Percentiles rank a stretch among this genome's conserved stretches.
Evolutionary conservation across 768 basidiomycete species (phyloP).

Genomic region (Sarcodon sp.): DNA sequence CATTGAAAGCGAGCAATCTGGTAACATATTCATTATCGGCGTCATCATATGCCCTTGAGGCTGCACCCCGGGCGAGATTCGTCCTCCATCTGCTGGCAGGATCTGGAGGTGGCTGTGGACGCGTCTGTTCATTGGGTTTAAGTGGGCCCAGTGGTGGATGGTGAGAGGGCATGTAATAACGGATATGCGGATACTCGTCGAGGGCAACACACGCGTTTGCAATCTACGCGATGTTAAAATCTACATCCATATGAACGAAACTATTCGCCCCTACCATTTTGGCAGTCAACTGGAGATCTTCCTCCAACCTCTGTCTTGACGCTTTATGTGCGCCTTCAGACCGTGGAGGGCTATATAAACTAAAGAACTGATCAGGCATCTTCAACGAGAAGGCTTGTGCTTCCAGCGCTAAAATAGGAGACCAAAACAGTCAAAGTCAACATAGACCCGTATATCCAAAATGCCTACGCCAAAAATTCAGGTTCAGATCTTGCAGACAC

Average conservation of each 20-base stretch:
- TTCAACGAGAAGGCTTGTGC: constrained; percentile 76
- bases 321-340: constrained; percentile 51
- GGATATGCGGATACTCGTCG: constrained; percentile 85
- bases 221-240: constrained; percentile 35
- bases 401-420: constrained; percentile 51
- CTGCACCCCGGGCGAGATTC: constrained; percentile 61
- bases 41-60: constrained; percentile 54
- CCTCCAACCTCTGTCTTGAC: constrained; percentile 68
- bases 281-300: constrained; percentile 69
- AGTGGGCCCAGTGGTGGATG: constrained; percentile 81
- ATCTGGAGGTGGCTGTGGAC: constrained; percentile 49
- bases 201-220: constrained; percentile 81
- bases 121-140: constrained; percentile 49
- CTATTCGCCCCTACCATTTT: constrained; percentile 39
- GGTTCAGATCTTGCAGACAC: constrained; percentile 72
- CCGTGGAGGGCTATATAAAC: constrained; percentile 77
- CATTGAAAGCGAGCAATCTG: constrained; percentile 73
- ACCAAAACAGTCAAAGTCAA: constrained; percentile 2
- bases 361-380: constrained; percentile 73
- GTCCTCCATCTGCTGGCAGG: constrained; percentile 64
- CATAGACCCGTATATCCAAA: constrained; percentile 4
- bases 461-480: constrained; percentile 84
- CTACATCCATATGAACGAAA: background rate
- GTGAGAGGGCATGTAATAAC: constrained; percentile 80
- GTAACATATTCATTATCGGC: constrained; percentile 68